Evolutionary conservation across 495 filamentous ascomycete genomes (phyloP), one percentile per base, ranked within the genome.

Genomic region (Penicillium subrubescens): DNA sequence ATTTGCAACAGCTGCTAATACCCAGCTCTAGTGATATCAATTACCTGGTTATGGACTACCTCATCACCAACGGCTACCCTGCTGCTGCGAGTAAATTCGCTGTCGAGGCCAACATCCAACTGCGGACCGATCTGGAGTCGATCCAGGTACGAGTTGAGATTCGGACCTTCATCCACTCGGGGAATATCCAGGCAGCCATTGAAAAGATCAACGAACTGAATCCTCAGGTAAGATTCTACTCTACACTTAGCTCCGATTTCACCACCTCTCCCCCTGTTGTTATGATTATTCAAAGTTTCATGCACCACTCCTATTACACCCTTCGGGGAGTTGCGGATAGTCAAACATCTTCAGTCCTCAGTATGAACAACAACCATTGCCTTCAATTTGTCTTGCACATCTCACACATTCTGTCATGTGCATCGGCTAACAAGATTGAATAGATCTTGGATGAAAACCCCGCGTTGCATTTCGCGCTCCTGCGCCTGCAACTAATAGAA

Each of bases 261-360:
- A 39, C 62, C 55, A 46, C 57, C 33, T 58, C 37, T 8, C 63
- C 57, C 46, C 62, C 44, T 67, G 62, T 84, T 86, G 87, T 88
- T 82, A 94, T 93, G 94, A 97, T 98, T 96, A 96, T 81, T 92
- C 75, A 74, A 81, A 83, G 87, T 93, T 93, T 96, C 95, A 97
- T 98, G 94, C 96, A 99, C 94, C 94, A 98, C 94, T 93, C 94
- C 90, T 92, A 98, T 71, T 59, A 72, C 58, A 82, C 83, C 88
- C 88, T 87, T 82, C 78, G 86, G 73, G 88, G 86, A 87, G 76
- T 85, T 92, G 96, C 93, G 92, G 93, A 97, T 84, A 92, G 90
- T 89, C 84, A 92, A 89, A 88, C 89, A 87, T 89, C 91, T 91
- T 93, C 90, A 94, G 87, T 93, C 89, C 87, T 92, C 87, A 92